A percentile compares a stretch with the other conserved stretches of the same genome.
These are phyloP conservation scores for Nemania bipapillata DNA, from an alignment of 2,329 filamentous ascomycete genomes.

Conservation along the genomic window DNA sequence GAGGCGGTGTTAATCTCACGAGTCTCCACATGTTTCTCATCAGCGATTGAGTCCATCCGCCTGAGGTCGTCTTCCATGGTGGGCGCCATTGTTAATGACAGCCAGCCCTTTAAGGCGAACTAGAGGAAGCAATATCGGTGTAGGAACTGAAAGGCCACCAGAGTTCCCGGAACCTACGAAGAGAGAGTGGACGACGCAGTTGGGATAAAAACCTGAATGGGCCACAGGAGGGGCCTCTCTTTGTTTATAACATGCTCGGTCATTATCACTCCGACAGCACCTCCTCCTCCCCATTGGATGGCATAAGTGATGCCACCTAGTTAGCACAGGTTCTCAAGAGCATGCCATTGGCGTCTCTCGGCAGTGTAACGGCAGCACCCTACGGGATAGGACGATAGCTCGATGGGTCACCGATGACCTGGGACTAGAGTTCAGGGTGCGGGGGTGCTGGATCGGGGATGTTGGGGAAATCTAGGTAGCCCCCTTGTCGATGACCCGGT, in stretches of 20 bases:
- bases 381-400: background rate
- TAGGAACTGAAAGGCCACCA: background rate
- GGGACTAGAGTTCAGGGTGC: slow-evolving; percentile 22
- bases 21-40: slow-evolving; percentile 46
- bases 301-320: slow-evolving; percentile 4
- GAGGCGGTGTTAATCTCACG: slow-evolving; percentile 54
- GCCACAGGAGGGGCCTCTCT: slow-evolving; percentile 15
- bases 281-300: slow-evolving; percentile 7
- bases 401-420: slow-evolving; percentile 11
- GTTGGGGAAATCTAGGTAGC: slow-evolving; percentile 32
- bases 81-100: slow-evolving; percentile 32
- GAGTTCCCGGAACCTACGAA: background rate
- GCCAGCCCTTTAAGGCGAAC: background rate
- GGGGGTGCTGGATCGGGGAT: slow-evolving; percentile 20
- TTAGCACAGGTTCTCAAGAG: background rate
- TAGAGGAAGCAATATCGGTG: background rate
- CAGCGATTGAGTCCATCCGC: slow-evolving; percentile 36
- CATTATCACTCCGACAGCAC: slow-evolving; percentile 21
- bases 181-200: background rate
- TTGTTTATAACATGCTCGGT: slow-evolving; percentile 30
- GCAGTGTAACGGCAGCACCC: slow-evolving; percentile 3
- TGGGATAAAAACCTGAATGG: slow-evolving; percentile 3
- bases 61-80: slow-evolving; percentile 36
- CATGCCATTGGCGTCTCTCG: slow-evolving; percentile 3
- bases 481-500: background rate